Percentiles rank a stretch among this genome's conserved stretches.
Conservation (phyloP, 2,329 filamentous ascomycete species). For the Xylaria sp. region DNA sequence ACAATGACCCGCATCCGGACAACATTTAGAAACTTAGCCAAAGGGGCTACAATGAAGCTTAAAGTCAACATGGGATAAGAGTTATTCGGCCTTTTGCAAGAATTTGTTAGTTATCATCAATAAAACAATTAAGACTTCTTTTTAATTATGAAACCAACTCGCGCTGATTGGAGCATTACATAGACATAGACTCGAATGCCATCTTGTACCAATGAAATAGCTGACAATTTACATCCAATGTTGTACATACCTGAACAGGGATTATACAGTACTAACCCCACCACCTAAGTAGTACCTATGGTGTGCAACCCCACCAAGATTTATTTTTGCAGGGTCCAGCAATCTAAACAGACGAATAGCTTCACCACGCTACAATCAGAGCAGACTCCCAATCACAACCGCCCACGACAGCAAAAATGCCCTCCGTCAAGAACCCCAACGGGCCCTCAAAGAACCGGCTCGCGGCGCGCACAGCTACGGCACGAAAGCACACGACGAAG, state of each 20-base stretch:
- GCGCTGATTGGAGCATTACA: too few species aligned
- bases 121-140: too few species aligned
- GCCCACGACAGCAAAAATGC: constrained; percentile 58
- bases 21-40: not conserved
- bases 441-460: constrained; percentile 64
- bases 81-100: not conserved
- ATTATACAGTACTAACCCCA: not conserved
- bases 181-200: too few species aligned
- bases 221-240: too few species aligned
- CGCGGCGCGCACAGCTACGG: constrained; percentile 57
- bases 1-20: constrained; percentile 30
- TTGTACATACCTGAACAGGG: too few species aligned
- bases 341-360: too few species aligned
- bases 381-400: too few species aligned
- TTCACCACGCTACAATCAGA: too few species aligned
- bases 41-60: not conserved
- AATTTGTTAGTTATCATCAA: not conserved
- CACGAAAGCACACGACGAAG: constrained; percentile 49
- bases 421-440: constrained; percentile 69
- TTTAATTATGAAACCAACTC: too few species aligned
- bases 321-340: not conserved
- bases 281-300: too few species aligned
- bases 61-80: not conserved
- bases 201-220: too few species aligned
- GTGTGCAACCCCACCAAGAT: not conserved